Evolutionary conservation across 1,139 yeast species (phyloP), one percentile per base, ranked within the genome.

Genomic region (Magnusiomyces paraingens): DNA sequence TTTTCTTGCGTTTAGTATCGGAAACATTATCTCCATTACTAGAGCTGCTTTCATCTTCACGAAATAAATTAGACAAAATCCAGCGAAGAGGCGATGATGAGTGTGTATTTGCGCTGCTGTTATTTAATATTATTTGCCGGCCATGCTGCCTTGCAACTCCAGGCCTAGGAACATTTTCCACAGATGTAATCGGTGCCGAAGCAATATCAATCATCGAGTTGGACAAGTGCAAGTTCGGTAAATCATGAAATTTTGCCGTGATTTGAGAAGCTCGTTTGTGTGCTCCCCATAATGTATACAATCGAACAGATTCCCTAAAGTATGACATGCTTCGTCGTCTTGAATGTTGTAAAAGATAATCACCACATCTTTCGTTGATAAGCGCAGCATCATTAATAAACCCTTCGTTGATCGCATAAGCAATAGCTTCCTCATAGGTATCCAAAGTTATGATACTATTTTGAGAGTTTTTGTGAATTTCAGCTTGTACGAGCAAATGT

Each of bases 401-500:
- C 2, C 70, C 70, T 39, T 64, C 58, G 15, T 61, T 60, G 15
- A 66, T 63, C 1, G 80, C 77, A 2, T 58, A 53, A 21, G 73
- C 76, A 20, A 79, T 70, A 0, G 82, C 77, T 42, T 71, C 76
- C 56, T 78, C 81, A 62, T 75, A 80, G 15, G 68, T 59, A 56
- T 79, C 83, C 15, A 80, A 63, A 2, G 73, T 67, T 22, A 68
- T 72, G 41, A 80, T 64, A 21, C 72, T 70, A 6, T 75, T 65
- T 11, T 58, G 49, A 1, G 58, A 52, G 1, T 58, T 58, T 15
- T 66, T 64, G 22, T 62, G 59, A 49, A 66, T 52, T 47, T 74
- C 65, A 0, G 80, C 79, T 49, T 66, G 65, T 32, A 77, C 58
- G 2, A 73, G 61, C 40, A 70, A 58, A 52, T 64, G 64, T 61